Conservation (phyloP, 768 basidiomycete genomes). For the Termitomyces sp. region DNA sequence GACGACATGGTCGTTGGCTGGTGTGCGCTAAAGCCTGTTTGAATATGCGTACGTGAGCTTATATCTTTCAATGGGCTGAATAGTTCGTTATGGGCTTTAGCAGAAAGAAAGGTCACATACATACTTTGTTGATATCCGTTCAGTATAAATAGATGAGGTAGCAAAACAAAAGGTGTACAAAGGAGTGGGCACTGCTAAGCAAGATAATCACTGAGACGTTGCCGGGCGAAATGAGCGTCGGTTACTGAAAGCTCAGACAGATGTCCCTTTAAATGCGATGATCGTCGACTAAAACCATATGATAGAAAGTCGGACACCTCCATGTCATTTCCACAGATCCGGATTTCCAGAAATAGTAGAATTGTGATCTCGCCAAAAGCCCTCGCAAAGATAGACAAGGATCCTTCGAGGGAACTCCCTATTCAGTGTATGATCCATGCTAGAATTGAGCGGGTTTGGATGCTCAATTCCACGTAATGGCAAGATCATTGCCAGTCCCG, state of each 20-base stretch:
- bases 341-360: slow-evolving; percentile 1
- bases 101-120: neutral
- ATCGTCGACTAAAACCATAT: slow-evolving; percentile 2
- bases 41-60: neutral
- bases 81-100: neutral
- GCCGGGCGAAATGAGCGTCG: neutral
- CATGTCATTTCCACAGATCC: slow-evolving; percentile 1
- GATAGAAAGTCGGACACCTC: neutral
- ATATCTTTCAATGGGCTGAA: neutral
- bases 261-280: neutral
- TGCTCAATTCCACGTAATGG: neutral
- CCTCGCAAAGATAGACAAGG: neutral
- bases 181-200: slow-evolving; percentile 7
- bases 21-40: neutral
- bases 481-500: neutral
- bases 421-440: neutral
- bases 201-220: neutral
- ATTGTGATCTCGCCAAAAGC: neutral
- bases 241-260: neutral
- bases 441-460: neutral
- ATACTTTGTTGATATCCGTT: neutral
- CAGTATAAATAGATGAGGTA: neutral
- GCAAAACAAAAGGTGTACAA: neutral
- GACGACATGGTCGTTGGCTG: slow-evolving; percentile 6
- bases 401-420: neutral